phyloP scores from a whole-genome alignment of 441 rosid species.

The Metrosideros polymorpha region DNA sequence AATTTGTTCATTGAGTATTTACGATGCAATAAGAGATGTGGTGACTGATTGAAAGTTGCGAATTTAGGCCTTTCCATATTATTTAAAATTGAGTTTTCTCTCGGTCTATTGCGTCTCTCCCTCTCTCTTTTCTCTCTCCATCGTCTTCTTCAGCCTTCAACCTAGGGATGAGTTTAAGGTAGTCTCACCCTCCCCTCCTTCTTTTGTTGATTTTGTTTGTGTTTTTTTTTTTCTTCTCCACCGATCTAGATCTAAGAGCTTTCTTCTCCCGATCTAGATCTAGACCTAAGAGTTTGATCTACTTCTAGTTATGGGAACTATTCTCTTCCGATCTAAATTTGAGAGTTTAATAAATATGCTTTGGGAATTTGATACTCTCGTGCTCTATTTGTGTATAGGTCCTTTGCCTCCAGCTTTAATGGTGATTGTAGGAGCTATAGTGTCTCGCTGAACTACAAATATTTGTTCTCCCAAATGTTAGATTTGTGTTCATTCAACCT shows the following conservation, averaged over 20 bases:
- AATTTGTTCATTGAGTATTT: background rate
- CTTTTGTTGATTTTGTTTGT: background rate
- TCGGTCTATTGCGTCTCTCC: too few species aligned
- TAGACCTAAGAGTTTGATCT: background rate
- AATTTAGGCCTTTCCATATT: background rate
- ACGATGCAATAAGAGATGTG: background rate
- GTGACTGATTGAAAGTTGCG: background rate
- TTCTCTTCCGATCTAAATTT: background rate
- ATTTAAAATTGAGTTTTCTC: background rate
- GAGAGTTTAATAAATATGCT: too few species aligned
- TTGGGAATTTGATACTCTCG: too few species aligned
- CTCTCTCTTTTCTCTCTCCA: too few species aligned
- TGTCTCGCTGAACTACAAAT: too few species aligned
- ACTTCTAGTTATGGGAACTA: background rate
- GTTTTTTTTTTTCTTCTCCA: background rate
- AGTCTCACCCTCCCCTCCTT: background rate
- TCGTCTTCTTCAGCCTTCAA: too few species aligned
- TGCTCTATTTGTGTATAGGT: background rate
- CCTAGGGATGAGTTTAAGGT: background rate
- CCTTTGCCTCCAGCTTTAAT: background rate
- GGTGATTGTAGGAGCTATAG: background rate
- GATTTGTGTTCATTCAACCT: too few species aligned
- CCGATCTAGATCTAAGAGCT: background rate
- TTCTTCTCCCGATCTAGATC: background rate
- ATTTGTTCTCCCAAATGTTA: too few species aligned